A percentile compares a stretch with the other conserved stretches of the same genome.
Evolutionary conservation across 2,329 filamentous ascomycete species (phyloP).

Genomic region (Stylonectria norvegica): DNA sequence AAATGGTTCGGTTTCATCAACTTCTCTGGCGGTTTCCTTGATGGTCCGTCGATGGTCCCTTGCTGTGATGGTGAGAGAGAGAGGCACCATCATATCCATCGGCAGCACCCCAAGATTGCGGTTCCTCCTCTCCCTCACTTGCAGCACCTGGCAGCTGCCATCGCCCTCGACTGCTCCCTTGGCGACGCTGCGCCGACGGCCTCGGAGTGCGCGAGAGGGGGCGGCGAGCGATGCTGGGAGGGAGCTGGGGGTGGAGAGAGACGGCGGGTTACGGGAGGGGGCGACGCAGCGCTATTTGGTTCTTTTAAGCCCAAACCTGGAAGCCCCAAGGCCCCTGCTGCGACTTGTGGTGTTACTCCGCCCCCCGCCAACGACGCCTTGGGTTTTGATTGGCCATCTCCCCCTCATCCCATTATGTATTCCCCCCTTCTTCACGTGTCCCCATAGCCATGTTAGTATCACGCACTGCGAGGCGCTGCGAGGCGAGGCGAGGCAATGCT

Average conservation of each 20-base stretch:
- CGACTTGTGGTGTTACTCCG: conserved; percentile 17
- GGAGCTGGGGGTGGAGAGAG: conserved; percentile 29
- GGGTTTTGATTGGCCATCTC: conserved; percentile 20
- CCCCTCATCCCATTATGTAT: conserved; percentile 4
- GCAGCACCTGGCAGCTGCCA: too few species aligned
- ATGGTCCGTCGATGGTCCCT: too few species aligned
- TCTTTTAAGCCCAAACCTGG: conserved; percentile 44
- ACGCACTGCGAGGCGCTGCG: background rate
- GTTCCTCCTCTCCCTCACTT: too few species aligned
- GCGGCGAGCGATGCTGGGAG: too few species aligned
- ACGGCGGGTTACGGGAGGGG: conserved; percentile 37
- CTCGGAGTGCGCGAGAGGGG: too few species aligned
- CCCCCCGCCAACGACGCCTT: conserved; percentile 13
- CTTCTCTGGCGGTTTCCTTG: too few species aligned
- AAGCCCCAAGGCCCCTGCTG: conserved; percentile 28
- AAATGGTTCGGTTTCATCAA: too few species aligned
- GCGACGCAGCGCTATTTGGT: conserved; percentile 53
- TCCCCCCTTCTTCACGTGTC: conserved; percentile 5
- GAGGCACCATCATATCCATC: too few species aligned
- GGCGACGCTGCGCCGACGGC: too few species aligned
- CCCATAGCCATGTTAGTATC: background rate
- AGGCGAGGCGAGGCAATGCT: background rate
- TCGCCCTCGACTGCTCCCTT: too few species aligned
- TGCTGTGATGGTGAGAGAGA: too few species aligned
- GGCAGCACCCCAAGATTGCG: too few species aligned